Evolutionary conservation across 2,329 filamentous ascomycete genomes (phyloP).

Genomic region (Diaporthe eres): DNA sequence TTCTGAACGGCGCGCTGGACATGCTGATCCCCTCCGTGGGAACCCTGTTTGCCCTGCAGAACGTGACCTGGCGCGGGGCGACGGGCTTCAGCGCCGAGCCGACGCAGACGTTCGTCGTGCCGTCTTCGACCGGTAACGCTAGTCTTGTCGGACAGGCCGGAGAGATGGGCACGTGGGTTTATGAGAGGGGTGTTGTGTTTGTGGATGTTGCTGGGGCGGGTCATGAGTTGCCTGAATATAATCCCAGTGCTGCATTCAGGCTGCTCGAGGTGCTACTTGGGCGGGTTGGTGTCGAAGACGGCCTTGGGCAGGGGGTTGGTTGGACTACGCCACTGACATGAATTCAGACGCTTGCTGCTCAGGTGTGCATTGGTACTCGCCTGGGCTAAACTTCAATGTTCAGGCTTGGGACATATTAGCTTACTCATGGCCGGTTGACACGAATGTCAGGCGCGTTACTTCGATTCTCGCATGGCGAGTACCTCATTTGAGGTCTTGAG

Average conservation of each 20-base stretch:
- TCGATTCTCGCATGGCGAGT: background rate
- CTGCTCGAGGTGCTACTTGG: slow-evolving; percentile 37
- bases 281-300: slow-evolving; percentile 35
- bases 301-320: slow-evolving; percentile 13
- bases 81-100: slow-evolving; percentile 78
- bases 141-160: slow-evolving; percentile 41
- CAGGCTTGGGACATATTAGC: background rate
- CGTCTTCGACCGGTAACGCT: slow-evolving; percentile 65
- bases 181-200: slow-evolving; percentile 42
- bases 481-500: background rate
- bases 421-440: background rate
- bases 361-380: background rate
- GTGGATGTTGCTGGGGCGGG: slow-evolving; percentile 34
- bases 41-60: slow-evolving; percentile 81
- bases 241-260: slow-evolving; percentile 34
- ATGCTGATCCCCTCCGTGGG: slow-evolving; percentile 79
- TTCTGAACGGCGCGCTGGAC: slow-evolving; percentile 80
- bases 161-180: slow-evolving; percentile 29
- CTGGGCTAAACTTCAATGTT: background rate
- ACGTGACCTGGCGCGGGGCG: slow-evolving; percentile 83
- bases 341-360: background rate
- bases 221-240: slow-evolving; percentile 33
- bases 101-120: slow-evolving; percentile 76
- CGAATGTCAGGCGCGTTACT: background rate
- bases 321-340: slow-evolving; percentile 8